Percentiles rank a stretch among this genome's conserved stretches.
These are phyloP conservation scores for Daucus carota DNA, from an alignment of 129 eudicot species.

Conservation along the genomic window DNA sequence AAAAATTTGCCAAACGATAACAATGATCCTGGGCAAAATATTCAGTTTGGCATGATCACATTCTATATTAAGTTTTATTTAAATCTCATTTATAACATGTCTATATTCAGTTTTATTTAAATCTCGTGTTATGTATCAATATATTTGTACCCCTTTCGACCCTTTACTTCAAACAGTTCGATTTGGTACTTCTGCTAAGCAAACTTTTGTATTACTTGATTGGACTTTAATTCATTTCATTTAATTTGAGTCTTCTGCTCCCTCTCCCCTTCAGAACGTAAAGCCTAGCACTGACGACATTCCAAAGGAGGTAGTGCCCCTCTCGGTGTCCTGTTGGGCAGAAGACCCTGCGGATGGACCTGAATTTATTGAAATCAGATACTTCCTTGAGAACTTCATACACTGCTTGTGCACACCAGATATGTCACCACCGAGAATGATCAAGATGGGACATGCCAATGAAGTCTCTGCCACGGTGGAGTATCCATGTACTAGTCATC, in stretches of 20 bases:
- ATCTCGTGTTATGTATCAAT: background rate
- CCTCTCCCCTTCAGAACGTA: slow-evolving; percentile 14
- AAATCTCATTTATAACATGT: background rate
- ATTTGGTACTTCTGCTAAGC: background rate
- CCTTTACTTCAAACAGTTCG: background rate
- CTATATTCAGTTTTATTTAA: background rate
- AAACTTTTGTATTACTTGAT: background rate
- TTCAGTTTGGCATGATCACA: too few species aligned
- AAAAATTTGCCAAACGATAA: too few species aligned
- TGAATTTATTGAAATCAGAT: slow-evolving; percentile 28
- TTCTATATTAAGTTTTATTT: too few species aligned
- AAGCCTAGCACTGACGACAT: slow-evolving; percentile 36
- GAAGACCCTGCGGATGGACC: slow-evolving; percentile 30
- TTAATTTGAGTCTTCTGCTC: background rate
- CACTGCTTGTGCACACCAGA: slow-evolving; percentile 8
- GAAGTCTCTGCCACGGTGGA: slow-evolving; percentile 2
- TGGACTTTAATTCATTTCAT: background rate
- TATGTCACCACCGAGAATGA: background rate
- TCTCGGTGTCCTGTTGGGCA: slow-evolving; percentile 41
- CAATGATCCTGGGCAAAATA: too few species aligned
- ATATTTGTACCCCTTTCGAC: background rate
- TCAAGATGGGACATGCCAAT: slow-evolving; percentile 10
- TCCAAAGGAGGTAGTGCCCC: slow-evolving; percentile 30
- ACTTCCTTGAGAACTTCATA: slow-evolving; percentile 13
- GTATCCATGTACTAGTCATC: slow-evolving; percentile 7